A percentile compares a stretch with the other conserved stretches of the same genome.
Evolutionary conservation across 805 yeast species (phyloP).

Genomic region (Nakazawaea wyomingensis): DNA sequence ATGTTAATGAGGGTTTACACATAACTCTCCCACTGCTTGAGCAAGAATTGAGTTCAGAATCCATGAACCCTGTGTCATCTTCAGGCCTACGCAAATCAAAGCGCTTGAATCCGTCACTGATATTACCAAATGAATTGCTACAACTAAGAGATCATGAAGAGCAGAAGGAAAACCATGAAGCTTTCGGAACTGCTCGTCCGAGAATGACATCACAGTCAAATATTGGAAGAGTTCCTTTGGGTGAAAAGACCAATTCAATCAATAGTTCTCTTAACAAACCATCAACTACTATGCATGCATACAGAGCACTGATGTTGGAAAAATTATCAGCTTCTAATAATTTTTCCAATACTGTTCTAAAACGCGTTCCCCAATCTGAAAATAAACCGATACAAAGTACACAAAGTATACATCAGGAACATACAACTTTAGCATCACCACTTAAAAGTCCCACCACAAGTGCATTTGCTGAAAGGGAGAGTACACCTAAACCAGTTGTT

Average conservation of each 20-base stretch:
- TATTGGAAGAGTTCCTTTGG: neutral
- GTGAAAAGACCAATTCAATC: slow-evolving; percentile 1
- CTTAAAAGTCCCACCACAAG: too few relatives aligned
- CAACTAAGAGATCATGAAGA: neutral
- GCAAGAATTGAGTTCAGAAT: neutral
- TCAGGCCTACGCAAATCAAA: slow-evolving; percentile 5
- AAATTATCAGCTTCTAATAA: neutral
- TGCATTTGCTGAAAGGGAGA: too few relatives aligned
- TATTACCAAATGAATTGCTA: neutral
- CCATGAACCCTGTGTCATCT: neutral
- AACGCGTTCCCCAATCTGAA: neutral
- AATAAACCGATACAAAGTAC: too few relatives aligned
- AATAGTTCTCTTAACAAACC: neutral
- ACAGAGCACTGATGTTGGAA: slow-evolving; percentile 8
- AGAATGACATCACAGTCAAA: neutral
- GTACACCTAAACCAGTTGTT: neutral
- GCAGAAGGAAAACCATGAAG: too few relatives aligned
- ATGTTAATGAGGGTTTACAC: slow-evolving; percentile 3
- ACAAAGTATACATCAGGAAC: too few relatives aligned
- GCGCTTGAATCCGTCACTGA: neutral
- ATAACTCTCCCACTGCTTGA: slow-evolving; percentile 1
- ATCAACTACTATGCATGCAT: neutral
- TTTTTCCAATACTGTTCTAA: neutral
- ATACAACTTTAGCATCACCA: too few relatives aligned
- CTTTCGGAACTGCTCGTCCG: too few relatives aligned